Conservation (phyloP, 768 basidiomycete species). For the Boletus reticulatus region DNA sequence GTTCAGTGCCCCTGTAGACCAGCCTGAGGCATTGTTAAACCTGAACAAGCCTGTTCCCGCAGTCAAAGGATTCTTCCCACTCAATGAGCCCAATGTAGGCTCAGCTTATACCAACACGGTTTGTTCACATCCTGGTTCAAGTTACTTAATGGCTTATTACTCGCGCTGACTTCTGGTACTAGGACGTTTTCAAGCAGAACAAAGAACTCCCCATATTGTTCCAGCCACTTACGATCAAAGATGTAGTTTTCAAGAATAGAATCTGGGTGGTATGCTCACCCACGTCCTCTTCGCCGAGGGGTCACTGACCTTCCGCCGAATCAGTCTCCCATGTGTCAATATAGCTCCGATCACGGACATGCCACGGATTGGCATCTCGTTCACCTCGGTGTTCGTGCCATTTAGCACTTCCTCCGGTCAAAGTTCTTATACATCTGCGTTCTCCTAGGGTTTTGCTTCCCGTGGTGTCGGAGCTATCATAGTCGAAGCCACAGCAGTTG, state of each 20-base stretch:
- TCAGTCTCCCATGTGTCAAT: constrained; percentile 82
- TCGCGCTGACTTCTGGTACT: not conserved
- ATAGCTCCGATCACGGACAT: constrained; percentile 70
- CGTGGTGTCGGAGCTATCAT: constrained; percentile 69
- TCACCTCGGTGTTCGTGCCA: constrained; percentile 56
- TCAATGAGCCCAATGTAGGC: constrained; percentile 60
- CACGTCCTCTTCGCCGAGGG: not conserved
- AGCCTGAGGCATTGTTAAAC: constrained; percentile 8
- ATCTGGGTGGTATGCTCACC: constrained; percentile 52
- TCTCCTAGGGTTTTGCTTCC: constrained; percentile 54
- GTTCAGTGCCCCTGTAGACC: not conserved
- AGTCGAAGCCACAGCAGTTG: constrained; percentile 72
- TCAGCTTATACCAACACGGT: constrained; percentile 29
- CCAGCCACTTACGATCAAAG: constrained; percentile 59
- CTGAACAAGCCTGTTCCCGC: constrained; percentile 50
- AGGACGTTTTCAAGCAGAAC: constrained; percentile 46
- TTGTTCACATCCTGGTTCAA: constrained; percentile 5
- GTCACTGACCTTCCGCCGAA: not conserved
- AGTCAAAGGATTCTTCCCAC: constrained; percentile 54
- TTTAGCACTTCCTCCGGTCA: not conserved
- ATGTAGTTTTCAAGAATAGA: constrained; percentile 69
- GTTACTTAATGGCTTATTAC: not conserved
- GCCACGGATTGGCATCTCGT: constrained; percentile 84
- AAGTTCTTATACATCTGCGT: not conserved
- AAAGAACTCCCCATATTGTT: constrained; percentile 57